Base-by-base conservation (phyloP, 2,329 filamentous ascomycete genomes). In the Penicillium thymicola region DNA sequence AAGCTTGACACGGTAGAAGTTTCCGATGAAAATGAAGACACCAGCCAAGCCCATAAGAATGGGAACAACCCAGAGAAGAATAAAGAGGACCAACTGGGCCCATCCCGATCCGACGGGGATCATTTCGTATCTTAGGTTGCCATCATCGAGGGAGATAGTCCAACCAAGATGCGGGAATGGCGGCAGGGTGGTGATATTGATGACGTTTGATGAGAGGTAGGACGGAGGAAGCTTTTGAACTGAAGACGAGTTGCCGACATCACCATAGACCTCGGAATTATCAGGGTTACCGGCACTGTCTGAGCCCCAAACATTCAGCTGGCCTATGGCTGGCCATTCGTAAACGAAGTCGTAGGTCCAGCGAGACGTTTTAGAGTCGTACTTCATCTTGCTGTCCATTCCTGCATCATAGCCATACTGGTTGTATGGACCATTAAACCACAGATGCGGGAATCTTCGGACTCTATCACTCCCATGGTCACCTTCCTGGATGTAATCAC, bases 221-320 rank as follows among this genome's bases (percentile, higher is more conserved):
- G 80, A 82, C 5, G 85, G 85, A 5, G 84, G 82, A 53, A 88
- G 77, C 27, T 84, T 82, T 67, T 88, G 85, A 30, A 87, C 72
- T 5, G 87, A 75, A 10, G 76, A 76, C 65, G 87, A 85, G 28
- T 75, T 74, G 63, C 87, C 83, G 27, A 85, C 78, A 67, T 88
- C 85, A 27, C 85, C 85, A 55, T 80, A 81, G 3, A 85, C 79
- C 56, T 76, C 79, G 2, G 79, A 80, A 57, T 82, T 77, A 69
- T 88, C 85, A 0, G 85, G 85, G 59, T 81, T 73, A 28, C 84
- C 84, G 68, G 86, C 79, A 0, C 80, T 79, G 64, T 87, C 85
- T 69, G 87, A 81, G 43, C 85, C 85, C 85, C 85, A 88, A 9
- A 85, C 78, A 62, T 87, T 88, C 57, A 87, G 72, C 66, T 87